Conservation (phyloP, 2,329 filamentous ascomycete species). For the Nakataea oryzae region DNA sequence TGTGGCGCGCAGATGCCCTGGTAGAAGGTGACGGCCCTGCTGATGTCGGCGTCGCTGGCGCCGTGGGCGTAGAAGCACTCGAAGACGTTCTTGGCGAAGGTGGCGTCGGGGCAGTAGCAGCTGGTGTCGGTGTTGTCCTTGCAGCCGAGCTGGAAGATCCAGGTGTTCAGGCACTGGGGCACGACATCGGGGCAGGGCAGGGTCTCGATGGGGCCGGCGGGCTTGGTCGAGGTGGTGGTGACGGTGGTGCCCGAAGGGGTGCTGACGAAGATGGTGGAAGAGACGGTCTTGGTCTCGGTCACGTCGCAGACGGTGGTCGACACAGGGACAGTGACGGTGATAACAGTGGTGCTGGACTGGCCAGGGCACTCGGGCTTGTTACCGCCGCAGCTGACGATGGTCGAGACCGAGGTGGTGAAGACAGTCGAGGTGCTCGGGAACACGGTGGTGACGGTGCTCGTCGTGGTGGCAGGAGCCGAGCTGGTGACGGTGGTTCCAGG, state of each 20-base stretch:
- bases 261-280: constrained; percentile 14
- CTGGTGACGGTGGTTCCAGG: too few relatives aligned
- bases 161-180: constrained; percentile 86
- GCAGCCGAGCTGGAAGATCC: constrained; percentile 66
- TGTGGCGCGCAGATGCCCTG: constrained; percentile 80
- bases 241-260: constrained; percentile 5
- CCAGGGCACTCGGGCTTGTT: constrained; percentile 41
- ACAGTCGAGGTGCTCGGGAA: constrained; percentile 20
- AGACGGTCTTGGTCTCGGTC: constrained; percentile 36
- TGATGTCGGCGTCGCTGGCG: constrained; percentile 52
- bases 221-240: constrained; percentile 24
- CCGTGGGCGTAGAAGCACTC: constrained; percentile 73
- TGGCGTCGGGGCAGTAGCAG: constrained; percentile 78
- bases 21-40: constrained; percentile 69
- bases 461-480: constrained; percentile 11
- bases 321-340: constrained; percentile 39
- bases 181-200: constrained; percentile 60
- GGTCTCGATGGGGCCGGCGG: constrained; percentile 27
- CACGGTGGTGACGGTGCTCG: constrained; percentile 7
- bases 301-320: constrained; percentile 53
- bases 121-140: constrained; percentile 68
- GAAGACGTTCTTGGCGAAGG: constrained; percentile 72
- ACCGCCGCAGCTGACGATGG: constrained; percentile 37
- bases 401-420: constrained; percentile 36
- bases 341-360: constrained; percentile 28